phyloP scores from a whole-genome alignment of 768 basidiomycete species.

The Solioccasus polychromus region DNA sequence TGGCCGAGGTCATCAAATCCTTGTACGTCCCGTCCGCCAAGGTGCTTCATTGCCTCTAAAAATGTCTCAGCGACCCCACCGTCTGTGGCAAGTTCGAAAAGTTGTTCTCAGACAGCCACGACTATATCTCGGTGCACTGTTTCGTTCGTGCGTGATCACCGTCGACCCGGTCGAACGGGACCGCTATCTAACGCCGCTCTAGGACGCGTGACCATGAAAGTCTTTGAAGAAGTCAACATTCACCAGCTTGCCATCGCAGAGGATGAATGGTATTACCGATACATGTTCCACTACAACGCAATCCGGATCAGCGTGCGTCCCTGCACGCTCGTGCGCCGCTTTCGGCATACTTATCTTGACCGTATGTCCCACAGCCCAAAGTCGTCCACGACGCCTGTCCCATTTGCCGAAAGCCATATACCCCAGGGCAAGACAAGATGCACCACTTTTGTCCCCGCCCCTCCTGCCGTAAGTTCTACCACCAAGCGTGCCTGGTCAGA shows the following conservation, averaged over 20 bases:
- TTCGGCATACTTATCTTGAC: no score
- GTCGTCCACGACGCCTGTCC: constrained; percentile 37
- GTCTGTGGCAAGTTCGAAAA: constrained; percentile 48
- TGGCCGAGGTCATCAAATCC: constrained; percentile 40
- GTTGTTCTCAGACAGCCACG: constrained; percentile 45
- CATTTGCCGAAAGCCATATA: constrained; percentile 46
- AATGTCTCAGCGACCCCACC: constrained; percentile 33
- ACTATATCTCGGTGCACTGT: constrained; percentile 43
- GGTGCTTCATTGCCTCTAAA: background rate
- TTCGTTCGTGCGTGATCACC: constrained; percentile 41
- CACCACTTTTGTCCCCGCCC: constrained; percentile 62
- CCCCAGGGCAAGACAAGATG: constrained; percentile 37
- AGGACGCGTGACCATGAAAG: constrained; percentile 36
- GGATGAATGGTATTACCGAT: constrained; percentile 48
- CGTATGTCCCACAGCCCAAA: constrained; percentile 43
- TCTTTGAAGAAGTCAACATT: constrained; percentile 38
- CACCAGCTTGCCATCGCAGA: constrained; percentile 40
- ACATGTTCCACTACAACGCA: constrained; percentile 35
- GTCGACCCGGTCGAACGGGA: background rate
- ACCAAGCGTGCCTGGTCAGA: constrained; percentile 43
- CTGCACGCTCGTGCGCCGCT: no score
- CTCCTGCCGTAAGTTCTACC: constrained; percentile 45
- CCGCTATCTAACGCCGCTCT: background rate
- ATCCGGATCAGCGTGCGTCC: constrained; percentile 36
- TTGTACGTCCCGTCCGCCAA: constrained; percentile 39